Conservation (phyloP, 108 stramenopile genomes). For the Cyclotella choctawhatcheeana region DNA sequence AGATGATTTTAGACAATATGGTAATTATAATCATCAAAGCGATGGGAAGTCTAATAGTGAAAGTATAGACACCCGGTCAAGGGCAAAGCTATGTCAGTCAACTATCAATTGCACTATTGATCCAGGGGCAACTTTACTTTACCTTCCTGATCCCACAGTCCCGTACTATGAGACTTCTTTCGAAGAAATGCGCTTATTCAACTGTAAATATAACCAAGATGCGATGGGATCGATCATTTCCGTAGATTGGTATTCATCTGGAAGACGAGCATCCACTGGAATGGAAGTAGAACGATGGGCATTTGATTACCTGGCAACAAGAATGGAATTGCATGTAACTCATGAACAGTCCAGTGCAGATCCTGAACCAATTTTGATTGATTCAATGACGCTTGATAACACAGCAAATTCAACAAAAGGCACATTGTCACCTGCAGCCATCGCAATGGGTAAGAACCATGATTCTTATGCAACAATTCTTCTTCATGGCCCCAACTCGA, state of each 20-base stretch:
- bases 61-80: background rate
- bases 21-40: constrained; percentile 17
- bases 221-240: constrained; percentile 36
- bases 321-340: constrained; percentile 43
- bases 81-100: constrained; percentile 28
- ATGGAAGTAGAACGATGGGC: constrained; percentile 52
- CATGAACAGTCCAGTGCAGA: too few relatives aligned
- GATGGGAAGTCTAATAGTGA: background rate
- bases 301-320: constrained; percentile 42
- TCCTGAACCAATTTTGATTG: constrained; percentile 29
- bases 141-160: constrained; percentile 51
- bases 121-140: constrained; percentile 38
- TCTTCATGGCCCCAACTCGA: constrained; percentile 43
- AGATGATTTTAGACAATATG: constrained; percentile 22
- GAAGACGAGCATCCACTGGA: constrained; percentile 31
- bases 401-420: background rate
- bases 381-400: constrained; percentile 42
- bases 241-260: constrained; percentile 52
- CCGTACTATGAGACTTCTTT: constrained; percentile 46
- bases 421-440: constrained; percentile 22
- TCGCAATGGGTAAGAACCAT: constrained; percentile 32
- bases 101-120: constrained; percentile 34
- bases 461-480: constrained; percentile 45
- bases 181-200: constrained; percentile 35
- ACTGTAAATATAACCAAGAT: constrained; percentile 16